Evolutionary conservation across 1,284 basidiomycete genomes (phyloP).

Genomic region (Stygiomarasmius scandens): DNA sequence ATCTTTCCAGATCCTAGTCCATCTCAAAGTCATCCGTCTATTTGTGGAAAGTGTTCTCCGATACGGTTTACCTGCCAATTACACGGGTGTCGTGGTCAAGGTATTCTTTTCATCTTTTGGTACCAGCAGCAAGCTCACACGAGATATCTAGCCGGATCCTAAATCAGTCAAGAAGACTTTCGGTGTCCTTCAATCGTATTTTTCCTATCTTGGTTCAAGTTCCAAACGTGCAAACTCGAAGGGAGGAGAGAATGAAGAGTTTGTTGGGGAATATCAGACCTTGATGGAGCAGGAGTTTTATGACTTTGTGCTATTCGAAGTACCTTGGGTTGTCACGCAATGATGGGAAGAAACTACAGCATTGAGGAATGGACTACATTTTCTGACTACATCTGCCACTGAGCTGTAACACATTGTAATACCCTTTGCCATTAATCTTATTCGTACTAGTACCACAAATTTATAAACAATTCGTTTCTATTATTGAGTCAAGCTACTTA

Average conservation of each 20-base stretch:
- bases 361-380: constrained; percentile 9
- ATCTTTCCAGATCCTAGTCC: constrained; percentile 92
- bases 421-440: neutral
- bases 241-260: constrained; percentile 57
- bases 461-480: neutral
- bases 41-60: constrained; percentile 96
- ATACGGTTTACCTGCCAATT: constrained; percentile 94
- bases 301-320: constrained; percentile 89
- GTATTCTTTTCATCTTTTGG: constrained; percentile 38
- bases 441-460: neutral
- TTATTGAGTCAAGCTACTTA: neutral
- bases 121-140: neutral
- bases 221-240: constrained; percentile 54
- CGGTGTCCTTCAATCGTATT: constrained; percentile 73
- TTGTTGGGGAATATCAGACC: constrained; percentile 86
- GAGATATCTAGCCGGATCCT: constrained; percentile 65
- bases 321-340: constrained; percentile 72
- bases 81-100: constrained; percentile 82
- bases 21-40: constrained; percentile 89
- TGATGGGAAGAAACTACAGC: constrained; percentile 29
- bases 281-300: constrained; percentile 94
- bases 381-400: neutral
- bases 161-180: constrained; percentile 86
- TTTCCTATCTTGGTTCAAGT: constrained; percentile 77
- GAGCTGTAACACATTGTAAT: neutral